phyloP scores from a whole-genome alignment of 441 rosid genomes.

The Gossypium aridum region DNA sequence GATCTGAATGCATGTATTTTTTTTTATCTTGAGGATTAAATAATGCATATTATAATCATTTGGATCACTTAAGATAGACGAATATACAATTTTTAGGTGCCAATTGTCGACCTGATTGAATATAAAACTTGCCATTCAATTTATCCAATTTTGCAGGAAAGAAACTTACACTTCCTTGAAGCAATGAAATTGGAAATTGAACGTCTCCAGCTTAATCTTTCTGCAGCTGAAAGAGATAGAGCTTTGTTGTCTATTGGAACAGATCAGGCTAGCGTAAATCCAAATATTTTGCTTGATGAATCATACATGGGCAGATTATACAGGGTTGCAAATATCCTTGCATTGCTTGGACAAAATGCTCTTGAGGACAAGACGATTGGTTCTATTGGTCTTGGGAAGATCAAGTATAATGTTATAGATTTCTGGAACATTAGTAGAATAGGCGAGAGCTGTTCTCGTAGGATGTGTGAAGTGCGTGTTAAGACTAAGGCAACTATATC shows the following conservation, averaged over 20 bases:
- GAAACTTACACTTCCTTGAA: constrained; percentile 57
- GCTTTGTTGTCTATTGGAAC: constrained; percentile 77
- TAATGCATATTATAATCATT: neutral
- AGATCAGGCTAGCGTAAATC: constrained; percentile 94
- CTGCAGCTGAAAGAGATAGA: constrained; percentile 99
- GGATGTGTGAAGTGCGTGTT: constrained; percentile 61
- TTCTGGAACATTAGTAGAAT: constrained; percentile 78
- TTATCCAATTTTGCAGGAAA: constrained; percentile 45
- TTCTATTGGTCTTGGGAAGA: constrained; percentile 68
- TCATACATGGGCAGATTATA: constrained; percentile 69
- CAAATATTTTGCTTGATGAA: constrained; percentile 68
- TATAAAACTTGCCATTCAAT: constrained; percentile 18
- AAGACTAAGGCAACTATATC: constrained; percentile 35
- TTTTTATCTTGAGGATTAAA: neutral
- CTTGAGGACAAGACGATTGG: constrained; percentile 80
- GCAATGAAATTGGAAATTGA: constrained; percentile 94
- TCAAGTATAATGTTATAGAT: constrained; percentile 50
- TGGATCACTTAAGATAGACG: neutral
- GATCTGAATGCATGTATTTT: neutral
- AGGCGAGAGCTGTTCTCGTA: constrained; percentile 62
- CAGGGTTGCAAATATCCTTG: constrained; percentile 63
- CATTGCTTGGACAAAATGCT: constrained; percentile 77
- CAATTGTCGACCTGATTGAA: constrained; percentile 7
- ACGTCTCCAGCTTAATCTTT: constrained; percentile 73
- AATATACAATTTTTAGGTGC: constrained; percentile 1